phyloP scores from a whole-genome alignment of 805 yeast species.

The Ogataea neopini region DNA sequence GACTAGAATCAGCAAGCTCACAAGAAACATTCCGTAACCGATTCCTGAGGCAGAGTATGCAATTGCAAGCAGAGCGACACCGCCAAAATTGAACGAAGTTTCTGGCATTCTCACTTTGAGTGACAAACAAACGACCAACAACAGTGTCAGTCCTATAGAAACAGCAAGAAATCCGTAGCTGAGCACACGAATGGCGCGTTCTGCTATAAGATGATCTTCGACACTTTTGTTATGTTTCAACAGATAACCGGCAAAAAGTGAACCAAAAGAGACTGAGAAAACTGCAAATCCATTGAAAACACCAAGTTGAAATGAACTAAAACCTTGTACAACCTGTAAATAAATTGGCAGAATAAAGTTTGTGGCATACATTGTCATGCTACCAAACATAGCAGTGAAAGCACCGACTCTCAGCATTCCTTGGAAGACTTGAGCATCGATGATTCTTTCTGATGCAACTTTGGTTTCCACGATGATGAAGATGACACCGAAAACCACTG shows the following conservation, averaged over 20 bases:
- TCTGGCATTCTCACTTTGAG: conserved; percentile 26
- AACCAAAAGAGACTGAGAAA: conserved; percentile 40
- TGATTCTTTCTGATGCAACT: conserved; percentile 39
- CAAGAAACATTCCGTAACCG: conserved; percentile 44
- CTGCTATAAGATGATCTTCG: conserved; percentile 20
- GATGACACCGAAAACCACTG: conserved; percentile 15
- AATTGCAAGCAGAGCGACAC: conserved; percentile 25
- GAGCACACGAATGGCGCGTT: conserved; percentile 25
- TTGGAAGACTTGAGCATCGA: conserved; percentile 41
- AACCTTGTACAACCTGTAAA: conserved; percentile 44
- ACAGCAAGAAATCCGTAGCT: conserved; percentile 24
- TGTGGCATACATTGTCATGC: conserved; percentile 38
- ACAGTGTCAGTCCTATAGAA: conserved; percentile 24
- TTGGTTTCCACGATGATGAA: conserved; percentile 38
- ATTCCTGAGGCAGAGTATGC: conserved; percentile 37
- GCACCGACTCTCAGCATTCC: conserved; percentile 43
- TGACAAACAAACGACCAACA: conserved; percentile 19
- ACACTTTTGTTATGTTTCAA: conserved; percentile 29
- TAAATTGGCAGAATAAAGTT: conserved; percentile 43
- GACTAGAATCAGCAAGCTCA: conserved; percentile 41
- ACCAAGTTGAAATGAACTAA: conserved; percentile 41
- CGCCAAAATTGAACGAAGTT: conserved; percentile 17
- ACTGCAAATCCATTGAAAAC: conserved; percentile 43
- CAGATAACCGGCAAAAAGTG: conserved; percentile 39
- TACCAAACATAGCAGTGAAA: conserved; percentile 38